These are phyloP conservation scores for Psilocybe tampanensis DNA, from an alignment of 768 basidiomycete genomes.

Conservation along the genomic window DNA sequence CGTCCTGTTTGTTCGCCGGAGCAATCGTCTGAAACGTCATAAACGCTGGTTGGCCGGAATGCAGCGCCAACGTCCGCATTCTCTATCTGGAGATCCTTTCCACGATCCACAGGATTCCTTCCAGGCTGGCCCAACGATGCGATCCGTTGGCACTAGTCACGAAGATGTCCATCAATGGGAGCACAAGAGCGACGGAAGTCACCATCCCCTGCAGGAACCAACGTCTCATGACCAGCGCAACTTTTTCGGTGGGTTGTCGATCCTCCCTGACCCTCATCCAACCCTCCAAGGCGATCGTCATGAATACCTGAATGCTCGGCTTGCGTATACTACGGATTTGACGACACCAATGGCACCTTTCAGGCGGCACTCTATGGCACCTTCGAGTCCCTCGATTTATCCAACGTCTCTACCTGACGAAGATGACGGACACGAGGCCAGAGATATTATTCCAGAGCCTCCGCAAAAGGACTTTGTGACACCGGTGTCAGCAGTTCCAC, in stretches of 20 bases:
- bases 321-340: slow-evolving; percentile 13
- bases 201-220: slow-evolving; percentile 2
- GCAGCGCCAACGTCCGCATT: slow-evolving; percentile 32
- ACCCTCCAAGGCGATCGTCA: slow-evolving; percentile 12
- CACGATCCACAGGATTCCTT: slow-evolving; percentile 22
- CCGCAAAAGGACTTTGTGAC: slow-evolving; percentile 1
- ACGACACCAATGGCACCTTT: slow-evolving; percentile 12
- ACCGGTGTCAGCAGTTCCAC: slow-evolving; percentile 20
- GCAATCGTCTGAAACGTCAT: slow-evolving; percentile 39
- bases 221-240: slow-evolving; percentile 13
- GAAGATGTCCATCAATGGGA: slow-evolving; percentile 12
- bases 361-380: slow-evolving; percentile 33
- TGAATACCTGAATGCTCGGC: slow-evolving; percentile 9
- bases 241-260: slow-evolving; percentile 2
- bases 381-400: slow-evolving; percentile 54
- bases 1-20: slow-evolving; percentile 45
- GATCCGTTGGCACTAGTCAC: slow-evolving; percentile 8
- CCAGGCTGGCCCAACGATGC: slow-evolving; percentile 20
- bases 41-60: slow-evolving; percentile 38
- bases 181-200: slow-evolving; percentile 11
- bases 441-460: neutral
- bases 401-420: slow-evolving; percentile 45
- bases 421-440: slow-evolving; percentile 17
- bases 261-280: slow-evolving; percentile 23
- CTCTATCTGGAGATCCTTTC: slow-evolving; percentile 37